Evolutionary conservation across 257 asterid species (phyloP), one percentile per base, ranked within the genome.

Genomic region (Solanum arcanum): DNA sequence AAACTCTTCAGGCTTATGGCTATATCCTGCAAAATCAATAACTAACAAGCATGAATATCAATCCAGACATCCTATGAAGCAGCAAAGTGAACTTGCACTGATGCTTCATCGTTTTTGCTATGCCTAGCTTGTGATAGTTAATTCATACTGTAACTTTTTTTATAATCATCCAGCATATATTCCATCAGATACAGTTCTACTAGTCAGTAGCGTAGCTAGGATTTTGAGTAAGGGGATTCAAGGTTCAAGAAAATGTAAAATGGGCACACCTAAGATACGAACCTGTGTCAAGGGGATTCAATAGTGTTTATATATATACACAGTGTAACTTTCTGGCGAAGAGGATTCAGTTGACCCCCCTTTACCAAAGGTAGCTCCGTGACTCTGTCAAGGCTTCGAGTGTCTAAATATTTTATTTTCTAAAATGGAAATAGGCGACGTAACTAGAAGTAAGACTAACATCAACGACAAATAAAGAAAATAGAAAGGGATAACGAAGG

Each of bases 1-100:
- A 84, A 86, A 94, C 87, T 96, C 98, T 86, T 96, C 98, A 13
- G 98, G 98, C 89, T 94, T 96, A 83, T 96, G 98, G 91, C 98
- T 96, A 83, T 90, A 93, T 85, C 93, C 95, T 92, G 93, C 86
- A 69, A 44, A 49, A 62, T 39, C 72, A 46, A 80, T 9, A 80
- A 27, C 41, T 27, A 42, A 85, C 46, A 73, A 35, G 16, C 52
- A 49, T 73, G 76, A 33, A 72, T 49, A 86, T 33, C 68, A 80
- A 80, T 18, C 25, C 25, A 27, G 35, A 44, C 64, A 49, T 25
- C 25, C 84, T 25, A 46, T 46, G 27, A 14, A 47, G 3, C 9
- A 9, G 39, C 41, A 3, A 78, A 14, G 6, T 42, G 64, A 77
- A 25, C 83, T 44, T 13, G 25, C 12, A 5, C 13, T 23, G 83